Evolutionary conservation across 2,329 filamentous ascomycete species (phyloP).

Genomic region (Cytospora mali): DNA sequence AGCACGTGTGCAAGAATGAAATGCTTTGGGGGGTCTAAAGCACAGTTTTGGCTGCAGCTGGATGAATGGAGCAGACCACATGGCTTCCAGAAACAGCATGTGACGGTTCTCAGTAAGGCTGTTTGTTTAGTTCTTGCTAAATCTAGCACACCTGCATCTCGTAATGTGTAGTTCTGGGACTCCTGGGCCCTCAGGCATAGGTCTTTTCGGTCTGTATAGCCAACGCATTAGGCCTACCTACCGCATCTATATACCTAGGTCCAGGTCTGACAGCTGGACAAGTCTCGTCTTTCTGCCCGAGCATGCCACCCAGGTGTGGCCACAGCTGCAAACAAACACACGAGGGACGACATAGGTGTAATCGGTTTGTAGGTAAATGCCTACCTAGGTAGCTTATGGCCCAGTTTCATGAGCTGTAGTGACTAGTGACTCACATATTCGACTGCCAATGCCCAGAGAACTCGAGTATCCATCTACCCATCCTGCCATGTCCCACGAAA

Average conservation of each 20-base stretch:
- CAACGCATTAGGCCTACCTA: not conserved
- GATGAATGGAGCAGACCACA: not conserved
- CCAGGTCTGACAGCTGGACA: not conserved
- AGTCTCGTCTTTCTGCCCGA: not conserved
- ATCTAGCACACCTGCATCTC: no score
- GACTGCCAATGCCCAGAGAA: not conserved
- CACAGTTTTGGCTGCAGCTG: not conserved
- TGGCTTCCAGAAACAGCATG: not conserved
- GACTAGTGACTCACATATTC: slow-evolving; percentile 1
- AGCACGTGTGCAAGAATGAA: not conserved
- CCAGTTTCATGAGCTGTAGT: not conserved
- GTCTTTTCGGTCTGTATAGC: not conserved
- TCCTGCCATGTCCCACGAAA: slow-evolving; percentile 8
- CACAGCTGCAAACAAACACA: not conserved
- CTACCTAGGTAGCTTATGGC: no score
- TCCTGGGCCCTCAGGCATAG: not conserved
- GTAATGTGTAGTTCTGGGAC: not conserved
- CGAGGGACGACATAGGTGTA: not conserved
- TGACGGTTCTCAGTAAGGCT: not conserved
- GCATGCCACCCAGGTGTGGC: not conserved
- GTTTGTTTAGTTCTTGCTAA: no score
- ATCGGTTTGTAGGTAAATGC: no score
- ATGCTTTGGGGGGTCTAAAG: not conserved
- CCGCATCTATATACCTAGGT: not conserved
- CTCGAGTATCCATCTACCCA: not conserved